These are phyloP conservation scores for Saccharomyces cerevisiae DNA, from an alignment of 805 yeast genomes.

Conservation along the genomic window DNA sequence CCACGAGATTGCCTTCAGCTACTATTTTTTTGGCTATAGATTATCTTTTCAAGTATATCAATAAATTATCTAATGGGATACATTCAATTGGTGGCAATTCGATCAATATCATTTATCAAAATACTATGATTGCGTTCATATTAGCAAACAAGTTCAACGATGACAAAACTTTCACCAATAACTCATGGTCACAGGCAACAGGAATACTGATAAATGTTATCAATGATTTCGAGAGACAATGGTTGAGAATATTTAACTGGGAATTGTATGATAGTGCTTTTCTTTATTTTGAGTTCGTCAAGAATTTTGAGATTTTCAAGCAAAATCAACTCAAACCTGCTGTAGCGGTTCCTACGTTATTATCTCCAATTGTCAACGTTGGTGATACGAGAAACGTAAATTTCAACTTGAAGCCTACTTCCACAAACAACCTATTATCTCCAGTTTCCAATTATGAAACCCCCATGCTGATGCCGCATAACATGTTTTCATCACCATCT, in stretches of 20 bases:
- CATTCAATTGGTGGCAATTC: slow-evolving; percentile 25
- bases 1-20: slow-evolving; percentile 80
- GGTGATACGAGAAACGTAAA: neutral
- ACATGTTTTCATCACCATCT: slow-evolving; percentile 19
- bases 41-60: slow-evolving; percentile 59
- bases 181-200: slow-evolving; percentile 95
- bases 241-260: slow-evolving; percentile 60
- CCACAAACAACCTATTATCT: slow-evolving; percentile 10
- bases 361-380: slow-evolving; percentile 7
- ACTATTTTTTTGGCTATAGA: slow-evolving; percentile 75
- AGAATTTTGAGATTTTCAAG: slow-evolving; percentile 19
- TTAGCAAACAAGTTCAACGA: slow-evolving; percentile 91
- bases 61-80: slow-evolving; percentile 31
- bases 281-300: slow-evolving; percentile 15
- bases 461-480: slow-evolving; percentile 10
- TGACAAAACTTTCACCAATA: slow-evolving; percentile 91
- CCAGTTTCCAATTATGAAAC: slow-evolving; percentile 19
- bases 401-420: neutral
- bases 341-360: slow-evolving; percentile 6
- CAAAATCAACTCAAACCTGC: slow-evolving; percentile 13
- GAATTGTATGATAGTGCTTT: slow-evolving; percentile 38
- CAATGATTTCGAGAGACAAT: slow-evolving; percentile 60
- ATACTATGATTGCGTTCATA: slow-evolving; percentile 61
- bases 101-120: slow-evolving; percentile 40
- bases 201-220: slow-evolving; percentile 57